Evolutionary conservation across 129 eudicot species (phyloP).

Genomic region (Pittosporum tobira): DNA sequence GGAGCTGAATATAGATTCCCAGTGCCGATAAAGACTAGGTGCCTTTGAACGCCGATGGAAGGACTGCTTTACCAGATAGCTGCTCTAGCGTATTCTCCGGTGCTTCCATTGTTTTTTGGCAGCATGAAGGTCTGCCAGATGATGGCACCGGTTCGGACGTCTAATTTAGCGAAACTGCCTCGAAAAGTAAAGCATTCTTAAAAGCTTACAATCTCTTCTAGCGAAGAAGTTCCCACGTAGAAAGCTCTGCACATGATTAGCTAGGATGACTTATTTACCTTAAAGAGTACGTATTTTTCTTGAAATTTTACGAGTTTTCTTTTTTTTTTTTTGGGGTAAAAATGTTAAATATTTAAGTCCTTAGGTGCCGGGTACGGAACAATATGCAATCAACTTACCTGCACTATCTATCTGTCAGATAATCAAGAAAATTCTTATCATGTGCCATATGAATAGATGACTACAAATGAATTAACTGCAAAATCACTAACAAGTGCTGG

Average conservation of each 20-base stretch:
- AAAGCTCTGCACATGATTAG: conserved; percentile 25
- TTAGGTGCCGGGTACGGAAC: too few species aligned
- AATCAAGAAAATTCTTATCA: too few species aligned
- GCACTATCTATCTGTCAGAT: too few species aligned
- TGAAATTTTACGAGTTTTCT: too few species aligned
- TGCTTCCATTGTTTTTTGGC: conserved; percentile 51
- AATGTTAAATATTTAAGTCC: too few species aligned
- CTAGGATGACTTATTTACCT: too few species aligned
- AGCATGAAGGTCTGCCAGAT: conserved; percentile 63
- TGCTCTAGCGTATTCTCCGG: conserved; percentile 45
- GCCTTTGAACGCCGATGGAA: conserved; percentile 34
- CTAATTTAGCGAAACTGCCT: conserved; percentile 56
- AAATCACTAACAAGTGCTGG: too few species aligned
- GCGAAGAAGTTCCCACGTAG: conserved; percentile 58
- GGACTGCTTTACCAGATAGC: conserved; percentile 83
- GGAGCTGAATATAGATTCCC: conserved; percentile 60
- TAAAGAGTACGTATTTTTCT: too few species aligned
- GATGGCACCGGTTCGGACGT: conserved; percentile 42
- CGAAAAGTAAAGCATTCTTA: conserved; percentile 49
- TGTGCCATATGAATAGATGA: too few species aligned
- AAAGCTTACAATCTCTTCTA: conserved; percentile 30
- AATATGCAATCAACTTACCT: too few species aligned
- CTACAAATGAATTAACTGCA: too few species aligned
- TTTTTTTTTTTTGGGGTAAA: too few species aligned
- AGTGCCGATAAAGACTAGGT: conserved; percentile 38